Evolutionary conservation across 208 protist genomes (phyloP), one percentile per base, ranked within the genome.

Genomic region (Leishmania major): DNA sequence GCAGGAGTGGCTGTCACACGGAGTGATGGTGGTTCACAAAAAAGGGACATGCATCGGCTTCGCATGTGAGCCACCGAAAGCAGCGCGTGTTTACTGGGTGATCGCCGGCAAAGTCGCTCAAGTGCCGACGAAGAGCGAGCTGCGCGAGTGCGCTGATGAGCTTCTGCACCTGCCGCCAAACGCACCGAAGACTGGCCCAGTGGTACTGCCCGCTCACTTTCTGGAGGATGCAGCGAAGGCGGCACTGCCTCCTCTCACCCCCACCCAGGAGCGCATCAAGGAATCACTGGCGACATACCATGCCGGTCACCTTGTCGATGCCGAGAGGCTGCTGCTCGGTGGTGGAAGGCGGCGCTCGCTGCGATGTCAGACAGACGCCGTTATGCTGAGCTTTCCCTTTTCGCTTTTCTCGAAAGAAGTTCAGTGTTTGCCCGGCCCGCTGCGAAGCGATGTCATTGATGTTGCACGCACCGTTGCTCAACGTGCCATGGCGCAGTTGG

Each of bases 271-370:
- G n/a, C 77, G 67, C n/a, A 62, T 91, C 37, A 37, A 83, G 13
- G 85, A 91, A 69, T 82, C 81, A n/a, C 73, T 95, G n/a, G 47
- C 35, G 3, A 79, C 78, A 10, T 95, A 91, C 82, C 84, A 79
- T 15, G 67, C 86, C 40, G 92, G 92, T 17, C 80, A 87, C 15
- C 87, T 97, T 47, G 90, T 92, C 22, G 87, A 90, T 74, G 87
- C 71, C 1, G 94, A 94, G 37, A 70, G 76, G n/a, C 86, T 97
- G 3, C 64, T 97, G 47, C 83, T 97, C 6, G 90, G 91, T 43
- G 72, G 79, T 8, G 59, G 55, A 31, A 87, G 90, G 17, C 78
- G 79, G 28, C 89, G 92, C 31, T 88, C 88, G 5, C 76, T 97
- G 22, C 89, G 86, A 40, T 97, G 94, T 66, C 81, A 88, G 37